Conservation (phyloP, 1,284 basidiomycete genomes). For the Rhizoctonia solani region DNA sequence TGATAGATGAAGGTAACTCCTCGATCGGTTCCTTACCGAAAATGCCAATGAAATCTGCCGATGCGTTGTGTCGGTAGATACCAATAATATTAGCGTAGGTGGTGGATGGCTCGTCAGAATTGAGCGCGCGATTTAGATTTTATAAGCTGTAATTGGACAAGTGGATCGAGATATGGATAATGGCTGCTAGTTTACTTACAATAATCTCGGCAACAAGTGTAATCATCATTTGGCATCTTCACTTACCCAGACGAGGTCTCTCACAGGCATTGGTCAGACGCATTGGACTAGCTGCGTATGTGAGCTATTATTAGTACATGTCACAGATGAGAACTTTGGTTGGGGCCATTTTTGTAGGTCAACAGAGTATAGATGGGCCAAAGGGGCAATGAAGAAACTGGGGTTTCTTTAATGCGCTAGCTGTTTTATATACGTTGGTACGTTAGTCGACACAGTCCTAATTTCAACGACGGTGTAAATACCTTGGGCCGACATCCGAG, state of each 20-base stretch:
- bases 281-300: slow-evolving; percentile 6
- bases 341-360: slow-evolving; percentile 40
- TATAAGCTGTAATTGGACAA: slow-evolving; percentile 55
- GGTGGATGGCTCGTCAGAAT: slow-evolving; percentile 67
- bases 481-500: slow-evolving; percentile 21
- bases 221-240: slow-evolving; percentile 70
- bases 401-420: neutral
- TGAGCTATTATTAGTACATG: slow-evolving; percentile 38
- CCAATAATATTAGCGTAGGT: slow-evolving; percentile 77
- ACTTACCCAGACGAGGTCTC: slow-evolving; percentile 77
- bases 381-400: neutral
- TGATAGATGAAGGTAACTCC: slow-evolving; percentile 66
- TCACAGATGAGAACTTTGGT: slow-evolving; percentile 50
- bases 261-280: slow-evolving; percentile 47
- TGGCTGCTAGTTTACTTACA: slow-evolving; percentile 54
- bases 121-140: slow-evolving; percentile 66
- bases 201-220: slow-evolving; percentile 71
- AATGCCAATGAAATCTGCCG: slow-evolving; percentile 66
- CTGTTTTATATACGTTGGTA: slow-evolving; percentile 18
- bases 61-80: slow-evolving; percentile 78
- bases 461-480: neutral
- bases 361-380: neutral
- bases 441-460: neutral
- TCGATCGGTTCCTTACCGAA: slow-evolving; percentile 80
- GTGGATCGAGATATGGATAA: slow-evolving; percentile 3